Percentiles rank a stretch among this genome's conserved stretches.
phyloP scores from a whole-genome alignment of 73 alveolate genomes.

The Paramecium sexaurelia region DNA sequence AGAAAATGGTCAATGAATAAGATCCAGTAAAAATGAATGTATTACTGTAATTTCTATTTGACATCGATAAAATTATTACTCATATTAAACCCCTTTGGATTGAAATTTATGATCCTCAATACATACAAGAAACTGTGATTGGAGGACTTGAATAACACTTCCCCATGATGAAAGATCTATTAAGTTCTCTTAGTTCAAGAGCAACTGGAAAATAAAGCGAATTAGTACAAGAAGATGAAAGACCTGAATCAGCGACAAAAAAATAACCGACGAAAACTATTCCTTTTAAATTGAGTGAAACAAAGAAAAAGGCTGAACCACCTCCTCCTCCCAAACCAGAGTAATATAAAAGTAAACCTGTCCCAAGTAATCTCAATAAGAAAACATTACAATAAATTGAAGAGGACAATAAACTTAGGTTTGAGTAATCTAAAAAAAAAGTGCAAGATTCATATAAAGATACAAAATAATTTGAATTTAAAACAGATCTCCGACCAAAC shows the following conservation, averaged over 20 bases:
- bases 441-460: constrained; percentile 68
- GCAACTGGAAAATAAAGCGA: constrained; percentile 78
- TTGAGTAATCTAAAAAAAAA: constrained; percentile 78
- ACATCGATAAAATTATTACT: constrained; percentile 80
- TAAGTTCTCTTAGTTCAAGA: constrained; percentile 71
- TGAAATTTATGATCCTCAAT: constrained; percentile 86
- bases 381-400: constrained; percentile 85
- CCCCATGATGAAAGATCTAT: constrained; percentile 72
- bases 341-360: constrained; percentile 82
- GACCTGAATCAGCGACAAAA: constrained; percentile 75
- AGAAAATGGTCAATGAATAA: constrained; percentile 84
- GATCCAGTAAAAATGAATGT: constrained; percentile 97
- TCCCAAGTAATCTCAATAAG: constrained; percentile 84
- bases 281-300: constrained; percentile 94
- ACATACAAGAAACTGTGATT: constrained; percentile 87
- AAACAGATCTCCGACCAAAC: constrained; percentile 82
- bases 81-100: constrained; percentile 92
- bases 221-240: constrained; percentile 68
- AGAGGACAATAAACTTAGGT: constrained; percentile 75
- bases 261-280: constrained; percentile 83
- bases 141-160: constrained; percentile 83
- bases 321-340: constrained; percentile 89
- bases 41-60: constrained; percentile 87
- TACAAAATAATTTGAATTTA: constrained; percentile 76
- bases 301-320: constrained; percentile 90